Percentiles rank a stretch among this genome's conserved stretches.
phyloP scores from a whole-genome alignment of 306 rosid genomes.

The Vigna angularis region DNA sequence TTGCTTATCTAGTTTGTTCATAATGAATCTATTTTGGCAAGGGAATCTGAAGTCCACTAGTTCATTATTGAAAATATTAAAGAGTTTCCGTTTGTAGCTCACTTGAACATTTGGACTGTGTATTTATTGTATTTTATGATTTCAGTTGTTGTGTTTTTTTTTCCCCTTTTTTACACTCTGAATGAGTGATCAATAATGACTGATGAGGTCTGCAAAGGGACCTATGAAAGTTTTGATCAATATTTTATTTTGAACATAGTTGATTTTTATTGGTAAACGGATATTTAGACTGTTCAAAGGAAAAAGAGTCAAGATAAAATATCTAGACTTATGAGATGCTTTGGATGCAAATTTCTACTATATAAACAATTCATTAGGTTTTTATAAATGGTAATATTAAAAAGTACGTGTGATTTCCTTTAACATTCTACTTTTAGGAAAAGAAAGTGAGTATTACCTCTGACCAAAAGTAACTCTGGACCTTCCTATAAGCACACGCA shows the following conservation, averaged over 20 bases:
- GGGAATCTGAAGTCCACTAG: conserved; percentile 1
- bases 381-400: neutral
- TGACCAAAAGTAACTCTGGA: conserved; percentile 10
- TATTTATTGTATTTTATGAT: neutral
- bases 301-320: conserved; percentile 10
- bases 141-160: neutral
- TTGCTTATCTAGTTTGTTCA: conserved; percentile 25
- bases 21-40: conserved; percentile 14
- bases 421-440: neutral
- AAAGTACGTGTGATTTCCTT: neutral
- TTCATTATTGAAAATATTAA: conserved; percentile 26
- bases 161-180: neutral
- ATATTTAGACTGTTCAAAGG: conserved; percentile 9
- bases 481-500: conserved; percentile 5
- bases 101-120: neutral
- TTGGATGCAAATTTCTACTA: neutral
- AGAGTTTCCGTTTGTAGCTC: neutral
- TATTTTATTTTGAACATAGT: neutral
- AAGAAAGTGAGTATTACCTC: neutral
- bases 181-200: conserved; percentile 22
- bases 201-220: conserved; percentile 5
- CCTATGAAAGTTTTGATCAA: conserved; percentile 5
- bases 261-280: conserved; percentile 7
- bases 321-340: conserved; percentile 11
- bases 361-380: conserved; percentile 20